Conservation (phyloP, 2,329 filamentous ascomycete species). For the Trichophyton simii region DNA sequence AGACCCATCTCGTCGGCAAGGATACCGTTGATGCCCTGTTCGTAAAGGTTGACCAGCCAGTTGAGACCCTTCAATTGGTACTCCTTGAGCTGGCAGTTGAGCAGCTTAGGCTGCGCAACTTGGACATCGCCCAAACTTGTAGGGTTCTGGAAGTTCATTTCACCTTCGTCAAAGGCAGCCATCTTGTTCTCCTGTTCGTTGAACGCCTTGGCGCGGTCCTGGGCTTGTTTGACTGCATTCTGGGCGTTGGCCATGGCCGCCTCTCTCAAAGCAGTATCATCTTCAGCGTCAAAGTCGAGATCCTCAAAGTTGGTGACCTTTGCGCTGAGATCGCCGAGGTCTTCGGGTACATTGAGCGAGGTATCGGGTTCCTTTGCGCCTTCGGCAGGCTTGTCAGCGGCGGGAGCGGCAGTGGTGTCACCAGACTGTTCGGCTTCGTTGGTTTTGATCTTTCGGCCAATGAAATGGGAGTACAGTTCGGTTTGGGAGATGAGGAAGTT, state of each 20-base stretch:
- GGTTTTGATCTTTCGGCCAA: slow-evolving; percentile 98
- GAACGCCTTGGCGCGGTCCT: slow-evolving; percentile 85
- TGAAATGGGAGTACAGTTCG: slow-evolving; percentile 97
- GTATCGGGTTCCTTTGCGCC: not conserved
- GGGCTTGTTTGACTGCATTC: slow-evolving; percentile 85
- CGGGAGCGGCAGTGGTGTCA: slow-evolving; percentile 42
- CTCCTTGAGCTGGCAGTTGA: slow-evolving; percentile 90
- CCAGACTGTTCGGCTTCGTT: slow-evolving; percentile 85
- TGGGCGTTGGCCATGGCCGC: slow-evolving; percentile 94
- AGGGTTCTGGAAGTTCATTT: slow-evolving; percentile 99
- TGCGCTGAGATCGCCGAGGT: slow-evolving; percentile 38
- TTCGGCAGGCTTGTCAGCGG: slow-evolving; percentile 23
- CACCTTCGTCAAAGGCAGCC: slow-evolving; percentile 76
- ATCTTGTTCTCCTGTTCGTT: slow-evolving; percentile 58
- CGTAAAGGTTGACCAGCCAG: slow-evolving; percentile 97
- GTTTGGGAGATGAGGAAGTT: slow-evolving; percentile 99
- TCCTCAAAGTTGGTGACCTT: slow-evolving; percentile 92
- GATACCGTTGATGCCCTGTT: slow-evolving; percentile 96
- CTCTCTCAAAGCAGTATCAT: slow-evolving; percentile 66
- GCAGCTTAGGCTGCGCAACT: slow-evolving; percentile 84
- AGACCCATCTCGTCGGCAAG: slow-evolving; percentile 99
- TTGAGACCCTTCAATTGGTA: slow-evolving; percentile 99
- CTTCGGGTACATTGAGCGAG: slow-evolving; percentile 33
- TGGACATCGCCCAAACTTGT: slow-evolving; percentile 88
- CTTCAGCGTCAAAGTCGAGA: slow-evolving; percentile 88